Percentiles rank a stretch among this genome's conserved stretches.
Conservation (phyloP, 2,329 filamentous ascomycete genomes). For the Penicillium sp. region DNA sequence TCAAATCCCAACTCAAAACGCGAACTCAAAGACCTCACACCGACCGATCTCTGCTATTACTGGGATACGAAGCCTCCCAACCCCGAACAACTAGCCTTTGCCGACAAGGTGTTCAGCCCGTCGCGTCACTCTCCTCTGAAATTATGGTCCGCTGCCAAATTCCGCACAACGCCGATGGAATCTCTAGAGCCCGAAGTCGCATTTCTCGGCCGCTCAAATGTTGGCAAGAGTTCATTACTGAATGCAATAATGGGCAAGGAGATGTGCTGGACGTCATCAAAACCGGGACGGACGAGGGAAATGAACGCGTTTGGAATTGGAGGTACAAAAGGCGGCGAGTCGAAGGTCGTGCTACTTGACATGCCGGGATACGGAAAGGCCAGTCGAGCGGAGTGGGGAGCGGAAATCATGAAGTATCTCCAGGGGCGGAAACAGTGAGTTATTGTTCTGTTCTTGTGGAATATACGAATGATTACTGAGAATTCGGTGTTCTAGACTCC, state of each 20-base stretch:
- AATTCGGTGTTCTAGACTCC: slow-evolving; percentile 40
- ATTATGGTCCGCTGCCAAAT: slow-evolving; percentile 58
- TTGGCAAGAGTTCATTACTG: slow-evolving; percentile 64
- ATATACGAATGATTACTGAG: neutral
- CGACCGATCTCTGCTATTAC: slow-evolving; percentile 43
- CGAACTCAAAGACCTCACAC: slow-evolving; percentile 31
- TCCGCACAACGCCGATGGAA: slow-evolving; percentile 56
- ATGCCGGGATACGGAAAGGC: slow-evolving; percentile 69
- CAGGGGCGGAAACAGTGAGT: slow-evolving; percentile 56
- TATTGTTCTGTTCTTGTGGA: neutral
- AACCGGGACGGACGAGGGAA: slow-evolving; percentile 58
- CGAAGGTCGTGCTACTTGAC: slow-evolving; percentile 60
- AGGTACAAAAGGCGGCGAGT: slow-evolving; percentile 43
- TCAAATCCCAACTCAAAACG: slow-evolving; percentile 26
- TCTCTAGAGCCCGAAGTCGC: slow-evolving; percentile 57
- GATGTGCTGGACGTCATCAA: slow-evolving; percentile 55
- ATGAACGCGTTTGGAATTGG: slow-evolving; percentile 65
- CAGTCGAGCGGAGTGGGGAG: slow-evolving; percentile 59
- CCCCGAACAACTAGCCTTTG: slow-evolving; percentile 43
- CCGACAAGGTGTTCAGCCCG: slow-evolving; percentile 46
- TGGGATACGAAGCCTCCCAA: slow-evolving; percentile 51
- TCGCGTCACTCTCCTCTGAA: slow-evolving; percentile 51
- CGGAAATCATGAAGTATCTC: slow-evolving; percentile 66
- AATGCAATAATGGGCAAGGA: slow-evolving; percentile 58
- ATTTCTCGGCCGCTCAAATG: slow-evolving; percentile 67